Evolutionary conservation across 2,329 filamentous ascomycete genomes (phyloP).

Genomic region (Colletotrichum sp.): DNA sequence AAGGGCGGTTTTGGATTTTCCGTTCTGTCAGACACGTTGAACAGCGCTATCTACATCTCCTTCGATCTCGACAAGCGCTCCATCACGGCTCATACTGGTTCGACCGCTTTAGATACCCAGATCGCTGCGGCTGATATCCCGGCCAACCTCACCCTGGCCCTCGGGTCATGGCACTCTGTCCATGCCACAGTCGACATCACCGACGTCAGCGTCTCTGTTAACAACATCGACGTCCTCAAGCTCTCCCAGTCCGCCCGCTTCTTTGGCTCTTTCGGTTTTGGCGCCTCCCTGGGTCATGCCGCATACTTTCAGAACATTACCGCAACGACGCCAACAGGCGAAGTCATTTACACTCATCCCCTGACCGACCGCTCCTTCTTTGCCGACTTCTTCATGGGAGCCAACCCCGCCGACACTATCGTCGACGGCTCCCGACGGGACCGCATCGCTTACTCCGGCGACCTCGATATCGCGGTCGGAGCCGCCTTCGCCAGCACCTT

Average conservation of each 20-base stretch:
- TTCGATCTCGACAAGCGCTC: slow-evolving; percentile 22
- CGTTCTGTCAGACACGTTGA: slow-evolving; percentile 33
- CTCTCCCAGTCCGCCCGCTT: slow-evolving; percentile 31
- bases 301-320: slow-evolving; percentile 29
- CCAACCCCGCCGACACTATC: slow-evolving; percentile 33
- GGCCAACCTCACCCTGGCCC: neutral
- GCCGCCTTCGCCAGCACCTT: slow-evolving; percentile 32
- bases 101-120: slow-evolving; percentile 9
- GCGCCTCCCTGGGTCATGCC: slow-evolving; percentile 32
- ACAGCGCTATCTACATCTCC: slow-evolving; percentile 32
- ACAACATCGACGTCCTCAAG: slow-evolving; percentile 23
- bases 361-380: slow-evolving; percentile 32
- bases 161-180: slow-evolving; percentile 18
- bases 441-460: slow-evolving; percentile 35
- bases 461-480: slow-evolving; percentile 32
- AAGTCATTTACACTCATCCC: slow-evolving; percentile 26
- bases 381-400: slow-evolving; percentile 37
- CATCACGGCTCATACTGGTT: slow-evolving; percentile 21
- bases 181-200: slow-evolving; percentile 22
- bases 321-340: neutral
- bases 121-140: neutral
- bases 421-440: slow-evolving; percentile 41
- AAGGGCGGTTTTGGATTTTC: slow-evolving; percentile 32
- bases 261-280: slow-evolving; percentile 35
- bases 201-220: slow-evolving; percentile 23